These are phyloP conservation scores for Flaveria floridana DNA, from an alignment of 140 eudicot species.

Conservation along the genomic window DNA sequence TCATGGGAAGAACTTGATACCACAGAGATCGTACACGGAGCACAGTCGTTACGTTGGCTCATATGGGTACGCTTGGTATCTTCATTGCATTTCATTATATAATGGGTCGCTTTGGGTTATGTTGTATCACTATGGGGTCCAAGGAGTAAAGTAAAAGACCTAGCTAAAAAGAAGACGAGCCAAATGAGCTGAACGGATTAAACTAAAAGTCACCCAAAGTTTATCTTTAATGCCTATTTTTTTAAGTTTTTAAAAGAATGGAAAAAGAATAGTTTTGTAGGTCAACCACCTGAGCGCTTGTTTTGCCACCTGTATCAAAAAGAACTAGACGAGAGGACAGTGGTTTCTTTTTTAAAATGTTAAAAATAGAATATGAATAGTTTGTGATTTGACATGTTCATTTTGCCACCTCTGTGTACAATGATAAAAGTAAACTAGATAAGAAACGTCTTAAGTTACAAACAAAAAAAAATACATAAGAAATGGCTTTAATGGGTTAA, in stretches of 20 bases:
- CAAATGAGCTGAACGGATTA: neutral
- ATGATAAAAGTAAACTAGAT: slow-evolving; percentile 5
- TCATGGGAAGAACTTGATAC: slow-evolving; percentile 96
- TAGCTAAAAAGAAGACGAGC: neutral
- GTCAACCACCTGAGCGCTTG: neutral
- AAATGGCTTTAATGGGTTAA: neutral
- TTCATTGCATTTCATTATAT: neutral
- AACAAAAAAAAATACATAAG: neutral
- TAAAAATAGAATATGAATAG: neutral
- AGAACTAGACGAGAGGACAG: neutral
- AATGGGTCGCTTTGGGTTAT: neutral
- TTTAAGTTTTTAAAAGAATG: neutral
- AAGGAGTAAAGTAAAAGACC: neutral
- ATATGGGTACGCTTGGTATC: slow-evolving; percentile 64
- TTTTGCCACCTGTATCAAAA: neutral
- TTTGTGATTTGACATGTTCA: neutral
- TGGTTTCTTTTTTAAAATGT: neutral
- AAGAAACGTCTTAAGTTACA: neutral
- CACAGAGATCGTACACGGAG: slow-evolving; percentile 61
- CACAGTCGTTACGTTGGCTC: slow-evolving; percentile 84
- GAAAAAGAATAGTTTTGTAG: neutral
- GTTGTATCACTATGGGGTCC: slow-evolving; percentile 5
- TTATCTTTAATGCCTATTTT: neutral
- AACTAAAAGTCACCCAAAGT: slow-evolving; percentile 6
- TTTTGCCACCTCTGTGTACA: neutral